Base-by-base conservation (phyloP, 2,329 filamentous ascomycete genomes). In the Hypomyces rosellus region DNA sequence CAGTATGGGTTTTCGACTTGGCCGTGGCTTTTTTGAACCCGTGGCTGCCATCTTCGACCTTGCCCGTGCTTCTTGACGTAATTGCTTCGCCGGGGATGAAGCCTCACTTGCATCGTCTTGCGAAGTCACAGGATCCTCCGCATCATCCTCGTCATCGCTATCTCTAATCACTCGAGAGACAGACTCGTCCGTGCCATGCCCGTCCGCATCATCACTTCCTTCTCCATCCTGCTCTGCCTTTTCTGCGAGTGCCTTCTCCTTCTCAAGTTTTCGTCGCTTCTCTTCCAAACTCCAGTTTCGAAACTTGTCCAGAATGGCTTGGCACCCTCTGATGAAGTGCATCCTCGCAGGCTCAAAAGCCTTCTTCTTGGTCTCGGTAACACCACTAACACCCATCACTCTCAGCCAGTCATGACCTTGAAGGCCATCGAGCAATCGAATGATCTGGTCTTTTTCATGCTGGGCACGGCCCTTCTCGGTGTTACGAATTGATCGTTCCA, bases 381-480 rank as follows among this genome's bases (percentile, higher is more conserved):
- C 73, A 16, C 81, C 89, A 56, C 84, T 92, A 34, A 97, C 86
- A 22, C 92, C 93, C 83, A 99, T 90, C 4, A 91, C 81, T 54
- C 88, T 85, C 50, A 96, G 75, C 93, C 93, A 99, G 67, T 97
- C 93, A 51, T 88, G 89, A 2, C 92, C 88, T 64, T 89, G 86
- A 1, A 99, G 77, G 15, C 89, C 89, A 48, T 93, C 89, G 6
- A 96, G 76, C 14, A 85, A 67, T 34, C 81, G 75, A 48, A 81
- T 76, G 38, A 85, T 78, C 58, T 84, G 81, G 53, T 84, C 81
- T 57, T 77, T 81, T 58, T 85, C 82, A 71, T 85, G 82, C 57
- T 85, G 81, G 14, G 82, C 82, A 9, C 81, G 76, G 12, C 80
- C 80, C 61, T 78, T 82, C 61, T 85, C 82, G 0, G 78, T 74